Conservation (phyloP, 2,329 filamentous ascomycete genomes). For the Penicillium sp. region DNA sequence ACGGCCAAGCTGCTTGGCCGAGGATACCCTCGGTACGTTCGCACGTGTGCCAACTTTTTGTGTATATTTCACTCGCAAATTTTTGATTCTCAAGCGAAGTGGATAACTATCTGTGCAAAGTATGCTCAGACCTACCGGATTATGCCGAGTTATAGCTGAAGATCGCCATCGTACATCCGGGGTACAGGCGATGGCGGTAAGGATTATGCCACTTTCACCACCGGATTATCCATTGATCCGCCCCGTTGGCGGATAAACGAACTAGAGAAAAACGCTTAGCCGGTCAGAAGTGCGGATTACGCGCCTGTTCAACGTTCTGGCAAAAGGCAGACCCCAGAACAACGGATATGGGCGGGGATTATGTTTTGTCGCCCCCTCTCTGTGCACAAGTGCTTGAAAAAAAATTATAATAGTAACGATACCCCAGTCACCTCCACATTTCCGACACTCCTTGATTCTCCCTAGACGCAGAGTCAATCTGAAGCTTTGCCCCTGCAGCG, state of each 20-base stretch:
- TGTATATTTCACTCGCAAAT: not conserved
- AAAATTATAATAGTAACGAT: not conserved
- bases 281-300: slow-evolving; percentile 3
- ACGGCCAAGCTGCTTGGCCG: too few species aligned
- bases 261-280: slow-evolving; percentile 11
- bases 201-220: not conserved
- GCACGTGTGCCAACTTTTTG: not conserved
- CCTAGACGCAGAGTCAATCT: not conserved
- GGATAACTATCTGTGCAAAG: too few species aligned
- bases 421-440: not conserved
- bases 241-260: not conserved
- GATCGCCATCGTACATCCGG: not conserved
- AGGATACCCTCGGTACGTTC: too few species aligned
- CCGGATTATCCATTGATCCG: not conserved
- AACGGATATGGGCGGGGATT: slow-evolving; percentile 8
- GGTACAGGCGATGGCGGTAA: not conserved
- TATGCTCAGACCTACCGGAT: too few species aligned
- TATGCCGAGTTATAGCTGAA: too few species aligned
- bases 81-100: not conserved
- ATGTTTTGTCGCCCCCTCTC: slow-evolving; percentile 12
- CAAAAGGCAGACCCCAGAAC: slow-evolving; percentile 1
- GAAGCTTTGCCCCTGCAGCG: not conserved
- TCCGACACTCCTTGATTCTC: not conserved
- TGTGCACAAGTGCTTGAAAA: not conserved
- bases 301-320: not conserved